Percentiles rank a stretch among this genome's conserved stretches.
Evolutionary conservation across 176 grass and related monocot species (phyloP).

Genomic region (Aegilops sharonensis): DNA sequence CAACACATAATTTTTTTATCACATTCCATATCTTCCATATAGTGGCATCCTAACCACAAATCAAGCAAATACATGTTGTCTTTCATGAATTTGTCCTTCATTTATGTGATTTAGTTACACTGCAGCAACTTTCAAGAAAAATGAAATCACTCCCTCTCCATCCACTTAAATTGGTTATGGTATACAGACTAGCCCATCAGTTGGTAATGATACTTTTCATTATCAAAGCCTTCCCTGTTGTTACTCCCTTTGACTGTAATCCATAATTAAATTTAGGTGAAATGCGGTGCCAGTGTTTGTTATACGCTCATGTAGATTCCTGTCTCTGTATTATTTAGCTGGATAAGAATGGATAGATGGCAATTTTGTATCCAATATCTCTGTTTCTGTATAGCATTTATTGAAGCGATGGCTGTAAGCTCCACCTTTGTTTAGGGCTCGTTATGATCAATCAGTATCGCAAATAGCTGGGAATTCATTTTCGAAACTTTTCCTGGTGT

Average conservation of each 20-base stretch:
- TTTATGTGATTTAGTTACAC: neutral
- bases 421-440: neutral
- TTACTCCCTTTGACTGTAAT: neutral
- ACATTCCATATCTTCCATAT: neutral
- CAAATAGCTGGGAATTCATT: neutral
- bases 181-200: neutral
- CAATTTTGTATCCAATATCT: neutral
- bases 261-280: neutral
- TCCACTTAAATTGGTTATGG: neutral
- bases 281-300: neutral
- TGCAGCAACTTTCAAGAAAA: neutral
- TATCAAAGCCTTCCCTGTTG: neutral
- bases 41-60: neutral
- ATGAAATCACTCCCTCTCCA: neutral
- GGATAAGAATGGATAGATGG: neutral
- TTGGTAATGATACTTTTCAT: neutral
- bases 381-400: slow-evolving; percentile 2
- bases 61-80: neutral
- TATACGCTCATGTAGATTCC: neutral
- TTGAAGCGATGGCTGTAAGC: neutral
- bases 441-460: neutral
- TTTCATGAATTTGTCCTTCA: neutral
- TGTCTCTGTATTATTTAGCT: neutral
- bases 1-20: neutral
- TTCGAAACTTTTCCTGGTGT: neutral